Conservation (phyloP, 352 stramenopile species). For the Phytophthora tubulina region DNA sequence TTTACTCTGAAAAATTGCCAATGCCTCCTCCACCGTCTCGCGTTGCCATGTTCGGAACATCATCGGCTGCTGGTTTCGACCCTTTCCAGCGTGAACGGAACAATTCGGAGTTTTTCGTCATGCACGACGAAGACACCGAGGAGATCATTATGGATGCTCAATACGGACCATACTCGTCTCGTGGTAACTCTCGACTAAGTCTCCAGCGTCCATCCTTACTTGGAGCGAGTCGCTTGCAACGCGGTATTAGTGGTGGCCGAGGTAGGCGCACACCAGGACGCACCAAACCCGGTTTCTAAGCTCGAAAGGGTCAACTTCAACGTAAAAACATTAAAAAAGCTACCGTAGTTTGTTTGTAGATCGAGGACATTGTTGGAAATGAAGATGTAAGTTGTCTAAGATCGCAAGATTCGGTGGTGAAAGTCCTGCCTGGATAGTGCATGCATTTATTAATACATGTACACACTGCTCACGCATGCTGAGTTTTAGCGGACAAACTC, state of each 20-base stretch:
- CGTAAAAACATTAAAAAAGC: slow-evolving; percentile 6
- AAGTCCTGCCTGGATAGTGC: too few relatives aligned
- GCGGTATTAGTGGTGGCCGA: slow-evolving; percentile 12
- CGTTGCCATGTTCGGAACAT: slow-evolving; percentile 77
- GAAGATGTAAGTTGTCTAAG: background rate
- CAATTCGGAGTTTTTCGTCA: slow-evolving; percentile 63
- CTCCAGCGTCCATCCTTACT: slow-evolving; percentile 22
- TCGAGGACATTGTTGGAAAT: slow-evolving; percentile 1
- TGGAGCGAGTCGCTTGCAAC: slow-evolving; percentile 22
- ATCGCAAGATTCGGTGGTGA: too few relatives aligned
- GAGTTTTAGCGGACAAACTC: too few relatives aligned
- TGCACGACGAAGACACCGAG: slow-evolving; percentile 54
- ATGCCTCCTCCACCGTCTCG: slow-evolving; percentile 61
- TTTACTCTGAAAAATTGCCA: slow-evolving; percentile 46
- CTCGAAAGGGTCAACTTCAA: slow-evolving; percentile 8
- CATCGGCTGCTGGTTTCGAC: slow-evolving; percentile 49
- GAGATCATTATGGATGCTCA: slow-evolving; percentile 51
- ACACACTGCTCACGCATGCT: too few relatives aligned
- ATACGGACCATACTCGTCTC: slow-evolving; percentile 33
- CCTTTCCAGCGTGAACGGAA: slow-evolving; percentile 53
- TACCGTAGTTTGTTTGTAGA: slow-evolving; percentile 8
- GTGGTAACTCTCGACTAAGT: slow-evolving; percentile 22
- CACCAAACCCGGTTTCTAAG: slow-evolving; percentile 6
- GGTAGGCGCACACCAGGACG: slow-evolving; percentile 12
- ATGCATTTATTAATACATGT: too few relatives aligned